Base-by-base conservation (phyloP, 768 basidiomycete species). In the Boletus sp. region DNA sequence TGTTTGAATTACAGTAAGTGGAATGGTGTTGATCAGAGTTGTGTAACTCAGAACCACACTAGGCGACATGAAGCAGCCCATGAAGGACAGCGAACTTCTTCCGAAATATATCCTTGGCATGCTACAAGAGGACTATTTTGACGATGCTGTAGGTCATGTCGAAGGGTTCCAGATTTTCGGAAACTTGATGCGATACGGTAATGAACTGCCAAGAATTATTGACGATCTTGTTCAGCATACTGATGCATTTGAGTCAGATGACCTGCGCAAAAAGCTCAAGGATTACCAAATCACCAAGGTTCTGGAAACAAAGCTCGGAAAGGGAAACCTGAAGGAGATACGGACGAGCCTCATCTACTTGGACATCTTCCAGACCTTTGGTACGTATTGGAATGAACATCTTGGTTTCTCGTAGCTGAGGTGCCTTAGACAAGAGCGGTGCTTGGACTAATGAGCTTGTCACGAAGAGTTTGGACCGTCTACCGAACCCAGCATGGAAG, bases 141-240 rank as follows among this genome's bases (percentile, higher is more conserved):
- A 67, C 12, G 67, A 67, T 33, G 62, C 67, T 12, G 53, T 69
- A 0, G 67, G 66, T 15, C 47, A 5, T 18, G 50, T 67, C 1
- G 67, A 67, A 47, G 66, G 67, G 12, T 67, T 69, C 39, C 67
- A 68, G 44, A 57, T 68, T 1, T 68, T 68, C 14, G 45, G 46
- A 2, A 53, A 68, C 28, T 50, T 68, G 4, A 66, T 68, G 62
- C 53, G 57, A 39, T 33, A 62, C 4, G 58, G 67, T 68, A 59
- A 61, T n/a, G 18, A 33, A 30, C 17, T 8, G n/a, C 28, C 17
- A 11, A 42, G 24, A n/a, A 5, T 47, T 28, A 14, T 10, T 8
- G 29, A n/a, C 12, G 7, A 12, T 6, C 24, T 24, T 24, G 24
- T 24, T 9, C 7, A 14, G n/a, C 32, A 14, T 53, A 18, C 48